These are phyloP conservation scores for Sporothrix pallida DNA, from an alignment of 2,329 filamentous ascomycete species.

Conservation along the genomic window DNA sequence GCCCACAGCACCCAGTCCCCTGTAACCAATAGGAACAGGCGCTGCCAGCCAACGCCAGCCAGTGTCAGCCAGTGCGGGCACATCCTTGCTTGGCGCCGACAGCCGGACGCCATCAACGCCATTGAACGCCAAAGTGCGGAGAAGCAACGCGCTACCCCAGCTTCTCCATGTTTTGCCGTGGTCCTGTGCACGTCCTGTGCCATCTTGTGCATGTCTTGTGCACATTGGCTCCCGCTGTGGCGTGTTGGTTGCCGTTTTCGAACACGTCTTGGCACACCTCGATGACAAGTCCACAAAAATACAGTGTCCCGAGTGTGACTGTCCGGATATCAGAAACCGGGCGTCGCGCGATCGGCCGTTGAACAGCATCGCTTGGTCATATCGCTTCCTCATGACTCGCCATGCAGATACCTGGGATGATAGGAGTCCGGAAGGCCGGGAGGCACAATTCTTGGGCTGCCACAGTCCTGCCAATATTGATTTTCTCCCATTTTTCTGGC, in stretches of 20 bases:
- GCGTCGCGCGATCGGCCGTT: neutral
- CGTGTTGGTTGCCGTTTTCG: neutral
- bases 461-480: neutral
- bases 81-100: neutral
- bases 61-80: slow-evolving; percentile 6
- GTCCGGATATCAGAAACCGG: slow-evolving; percentile 13
- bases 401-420: neutral
- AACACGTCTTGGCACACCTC: neutral
- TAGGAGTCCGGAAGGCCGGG: neutral
- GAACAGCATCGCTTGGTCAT: neutral
- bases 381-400: neutral
- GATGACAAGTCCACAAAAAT: neutral
- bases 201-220: neutral
- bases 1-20: neutral
- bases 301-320: neutral
- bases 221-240: neutral
- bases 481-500: neutral
- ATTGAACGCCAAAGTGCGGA: neutral
- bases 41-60: no score
- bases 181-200: neutral
- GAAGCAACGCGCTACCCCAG: neutral
- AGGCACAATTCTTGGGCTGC: neutral
- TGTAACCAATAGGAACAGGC: neutral
- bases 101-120: neutral
- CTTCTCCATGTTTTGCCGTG: neutral